phyloP scores from a whole-genome alignment of 495 filamentous ascomycete species.

The Talaromyces adpressus region DNA sequence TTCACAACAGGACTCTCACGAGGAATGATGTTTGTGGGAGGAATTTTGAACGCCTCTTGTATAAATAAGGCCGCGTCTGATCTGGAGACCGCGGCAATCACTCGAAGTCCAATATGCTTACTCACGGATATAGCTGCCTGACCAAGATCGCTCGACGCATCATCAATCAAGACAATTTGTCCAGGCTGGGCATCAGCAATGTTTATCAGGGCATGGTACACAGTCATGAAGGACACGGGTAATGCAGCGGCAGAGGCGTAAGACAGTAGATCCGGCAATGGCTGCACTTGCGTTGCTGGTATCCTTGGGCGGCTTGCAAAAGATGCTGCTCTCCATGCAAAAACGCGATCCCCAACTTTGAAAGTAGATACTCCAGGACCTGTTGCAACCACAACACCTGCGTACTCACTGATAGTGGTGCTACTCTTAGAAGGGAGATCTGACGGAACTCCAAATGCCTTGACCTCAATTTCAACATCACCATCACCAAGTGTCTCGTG shows the following conservation, averaged over 20 bases:
- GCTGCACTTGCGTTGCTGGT: constrained; percentile 11
- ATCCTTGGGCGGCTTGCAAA: constrained; percentile 17
- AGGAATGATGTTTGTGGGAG: constrained; percentile 6
- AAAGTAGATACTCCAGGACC: constrained; percentile 21
- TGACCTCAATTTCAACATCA: constrained; percentile 25
- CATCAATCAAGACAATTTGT: constrained; percentile 53
- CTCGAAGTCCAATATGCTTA: constrained; percentile 45
- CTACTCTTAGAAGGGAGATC: background rate
- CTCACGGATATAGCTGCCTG: constrained; percentile 55
- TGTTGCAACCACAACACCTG: constrained; percentile 32
- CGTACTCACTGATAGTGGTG: constrained; percentile 21
- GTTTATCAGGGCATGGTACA: constrained; percentile 11
- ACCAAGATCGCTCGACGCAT: constrained; percentile 50
- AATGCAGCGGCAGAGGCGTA: constrained; percentile 9
- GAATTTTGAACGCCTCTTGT: constrained; percentile 38
- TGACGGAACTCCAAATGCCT: constrained; percentile 19
- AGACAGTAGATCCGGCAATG: background rate
- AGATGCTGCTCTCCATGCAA: constrained; percentile 17
- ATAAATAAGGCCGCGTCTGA: constrained; percentile 45
- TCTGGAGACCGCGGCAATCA: constrained; percentile 50
- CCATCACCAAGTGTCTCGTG: constrained; percentile 13
- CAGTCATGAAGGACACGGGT: constrained; percentile 9
- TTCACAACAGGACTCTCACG: too few species aligned
- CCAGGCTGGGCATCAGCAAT: constrained; percentile 18
- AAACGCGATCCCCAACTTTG: constrained; percentile 37